Evolutionary conservation across 2,329 filamentous ascomycete species (phyloP).

Genomic region (Neophaeococcomyces aloes): DNA sequence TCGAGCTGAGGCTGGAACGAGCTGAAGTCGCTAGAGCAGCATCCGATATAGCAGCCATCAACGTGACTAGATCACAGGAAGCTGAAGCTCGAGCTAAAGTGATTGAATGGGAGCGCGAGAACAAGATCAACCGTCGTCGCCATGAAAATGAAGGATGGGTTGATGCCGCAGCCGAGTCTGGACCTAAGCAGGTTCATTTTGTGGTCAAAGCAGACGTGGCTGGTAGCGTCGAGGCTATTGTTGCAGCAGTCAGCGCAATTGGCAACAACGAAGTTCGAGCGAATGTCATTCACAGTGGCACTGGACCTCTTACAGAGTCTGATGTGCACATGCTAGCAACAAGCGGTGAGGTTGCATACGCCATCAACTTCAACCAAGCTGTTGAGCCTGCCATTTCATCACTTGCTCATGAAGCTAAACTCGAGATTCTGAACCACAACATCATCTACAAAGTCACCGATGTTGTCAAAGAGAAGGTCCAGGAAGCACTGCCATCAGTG

Average conservation of each 20-base stretch:
- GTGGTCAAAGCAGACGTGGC: slow-evolving; percentile 87
- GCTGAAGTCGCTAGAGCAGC: slow-evolving; percentile 56
- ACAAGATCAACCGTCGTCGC: slow-evolving; percentile 7
- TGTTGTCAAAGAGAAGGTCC: slow-evolving; percentile 48
- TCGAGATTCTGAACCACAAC: slow-evolving; percentile 72
- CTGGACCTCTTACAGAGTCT: slow-evolving; percentile 71
- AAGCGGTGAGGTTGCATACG: slow-evolving; percentile 59
- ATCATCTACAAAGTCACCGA: slow-evolving; percentile 46
- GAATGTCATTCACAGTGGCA: slow-evolving; percentile 62
- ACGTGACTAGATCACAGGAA: slow-evolving; percentile 53
- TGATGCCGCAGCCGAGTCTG: slow-evolving; percentile 28
- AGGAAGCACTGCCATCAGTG: slow-evolving; percentile 56
- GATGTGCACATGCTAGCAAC: slow-evolving; percentile 70
- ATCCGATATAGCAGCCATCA: slow-evolving; percentile 65
- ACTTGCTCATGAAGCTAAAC: slow-evolving; percentile 59
- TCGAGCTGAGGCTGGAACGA: slow-evolving; percentile 64
- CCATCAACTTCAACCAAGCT: slow-evolving; percentile 77
- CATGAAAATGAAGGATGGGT: slow-evolving; percentile 25
- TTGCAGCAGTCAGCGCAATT: slow-evolving; percentile 62
- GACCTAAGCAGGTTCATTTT: slow-evolving; percentile 54
- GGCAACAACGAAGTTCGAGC: slow-evolving; percentile 77
- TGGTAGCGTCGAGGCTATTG: slow-evolving; percentile 84
- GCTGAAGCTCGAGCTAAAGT: slow-evolving; percentile 40
- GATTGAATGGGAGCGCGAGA: slow-evolving; percentile 32
- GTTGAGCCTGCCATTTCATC: slow-evolving; percentile 57